A percentile compares a stretch with the other conserved stretches of the same genome.
Evolutionary conservation across 2,329 filamentous ascomycete genomes (phyloP).

Genomic region (Fusarium tanahbumbuense): DNA sequence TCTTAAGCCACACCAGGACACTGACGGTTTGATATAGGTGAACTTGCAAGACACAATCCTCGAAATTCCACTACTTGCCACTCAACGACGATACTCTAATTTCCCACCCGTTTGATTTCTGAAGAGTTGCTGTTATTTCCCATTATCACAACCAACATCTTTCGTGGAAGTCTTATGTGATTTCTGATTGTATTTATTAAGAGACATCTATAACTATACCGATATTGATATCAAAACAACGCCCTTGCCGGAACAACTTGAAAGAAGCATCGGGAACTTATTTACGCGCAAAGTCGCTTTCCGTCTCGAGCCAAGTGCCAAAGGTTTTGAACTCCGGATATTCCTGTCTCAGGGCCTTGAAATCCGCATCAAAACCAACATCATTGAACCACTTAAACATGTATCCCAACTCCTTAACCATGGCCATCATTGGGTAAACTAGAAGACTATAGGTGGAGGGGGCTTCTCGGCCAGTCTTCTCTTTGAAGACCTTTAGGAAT

Average conservation of each 20-base stretch:
- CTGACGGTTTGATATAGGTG: neutral
- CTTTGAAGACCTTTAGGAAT: constrained; percentile 3
- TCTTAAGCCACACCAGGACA: too few relatives aligned
- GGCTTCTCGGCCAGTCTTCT: constrained; percentile 9
- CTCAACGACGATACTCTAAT: constrained; percentile 7
- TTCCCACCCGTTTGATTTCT: neutral
- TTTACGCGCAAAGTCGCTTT: constrained; percentile 20
- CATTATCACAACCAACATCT: too few relatives aligned
- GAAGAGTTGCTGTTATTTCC: too few relatives aligned
- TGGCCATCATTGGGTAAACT: constrained; percentile 22
- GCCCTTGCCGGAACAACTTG: too few relatives aligned
- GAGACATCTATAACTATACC: neutral
- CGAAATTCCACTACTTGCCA: constrained; percentile 16
- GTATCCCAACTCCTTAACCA: constrained; percentile 23
- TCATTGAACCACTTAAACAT: constrained; percentile 32
- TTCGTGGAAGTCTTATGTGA: neutral
- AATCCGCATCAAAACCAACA: constrained; percentile 14
- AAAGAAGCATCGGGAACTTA: neutral
- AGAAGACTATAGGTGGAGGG: constrained; percentile 14
- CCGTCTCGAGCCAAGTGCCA: constrained; percentile 12
- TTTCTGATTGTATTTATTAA: neutral
- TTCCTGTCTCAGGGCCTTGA: constrained; percentile 16
- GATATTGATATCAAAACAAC: too few relatives aligned
- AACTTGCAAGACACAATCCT: neutral
- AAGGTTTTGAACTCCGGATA: constrained; percentile 11